Base-by-base conservation (phyloP, 1,284 basidiomycete genomes). In the Puccinia triticina region DNA sequence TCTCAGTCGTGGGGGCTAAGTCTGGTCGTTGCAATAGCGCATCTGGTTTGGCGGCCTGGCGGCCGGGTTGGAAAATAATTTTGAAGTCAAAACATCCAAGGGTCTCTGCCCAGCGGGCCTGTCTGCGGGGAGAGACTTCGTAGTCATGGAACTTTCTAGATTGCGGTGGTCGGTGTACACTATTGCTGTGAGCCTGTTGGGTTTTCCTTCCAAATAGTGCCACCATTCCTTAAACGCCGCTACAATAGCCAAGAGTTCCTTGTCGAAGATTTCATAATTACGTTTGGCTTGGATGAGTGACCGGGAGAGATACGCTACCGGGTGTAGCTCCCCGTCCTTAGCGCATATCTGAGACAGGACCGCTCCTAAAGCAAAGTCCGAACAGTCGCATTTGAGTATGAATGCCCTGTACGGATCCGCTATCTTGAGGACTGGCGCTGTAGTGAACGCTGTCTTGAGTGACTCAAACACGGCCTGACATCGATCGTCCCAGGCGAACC, bases 341-440 rank as follows among this genome's bases (percentile, higher is more conserved):
- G 12, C 18, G 50, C 32, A n/a, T 29, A 29, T 2, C 48, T 77
- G 75, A 0, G 59, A 77, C 16, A 77, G 48, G 1, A 77, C 43
- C 12, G 57, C 75, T 1, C 57, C 59, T n/a, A 77, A n/a, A 16
- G 32, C 40, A 77, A 46, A 77, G 8, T 66, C 55, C 3, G 37
- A 77, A 34, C 75, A 77, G n/a, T 77, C 75, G 29, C 75, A 77
- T 66, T 66, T 37, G 10, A 77, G 55, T 1, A 64, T 34, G 46
- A 77, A 77, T 40, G 55, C 5, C 21, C n/a, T 40, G 18, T 57
- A 76, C 11, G 23, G 55, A 40, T 57, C 37, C 8, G 73, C 46
- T 18, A 76, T 76, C 23, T 55, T 59, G 11, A 76, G 53, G 7
- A 76, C n/a, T 21, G 74, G 74, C 3, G 75, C 75, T 2, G 57